A percentile compares a stretch with the other conserved stretches of the same genome.
Conservation (phyloP, 768 basidiomycete genomes). For the Lactifluus subvellereus region DNA sequence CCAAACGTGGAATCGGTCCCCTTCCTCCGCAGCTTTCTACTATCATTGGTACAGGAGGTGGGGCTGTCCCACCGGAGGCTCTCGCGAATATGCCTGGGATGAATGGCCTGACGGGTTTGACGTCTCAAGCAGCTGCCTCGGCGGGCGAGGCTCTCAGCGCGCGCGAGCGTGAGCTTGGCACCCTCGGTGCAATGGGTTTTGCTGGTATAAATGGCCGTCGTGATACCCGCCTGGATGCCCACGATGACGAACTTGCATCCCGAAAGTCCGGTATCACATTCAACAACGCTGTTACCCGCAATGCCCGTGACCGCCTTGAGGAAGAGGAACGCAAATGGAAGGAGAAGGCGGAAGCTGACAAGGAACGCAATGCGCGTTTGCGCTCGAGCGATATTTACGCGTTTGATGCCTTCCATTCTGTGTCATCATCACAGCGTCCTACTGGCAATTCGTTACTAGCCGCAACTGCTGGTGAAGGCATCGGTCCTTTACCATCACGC, state of each 20-base stretch:
- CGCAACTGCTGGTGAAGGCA: slow-evolving; percentile 24
- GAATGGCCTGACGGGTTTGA: slow-evolving; percentile 20
- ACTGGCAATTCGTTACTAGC: slow-evolving; percentile 31
- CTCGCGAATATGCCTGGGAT: slow-evolving; percentile 29
- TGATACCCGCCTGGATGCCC: slow-evolving; percentile 29
- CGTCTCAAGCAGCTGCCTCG: slow-evolving; percentile 6
- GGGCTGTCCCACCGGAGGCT: slow-evolving; percentile 21
- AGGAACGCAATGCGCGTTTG: slow-evolving; percentile 34
- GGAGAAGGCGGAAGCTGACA: slow-evolving; percentile 41
- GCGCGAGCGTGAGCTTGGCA: slow-evolving; percentile 45
- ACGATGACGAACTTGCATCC: slow-evolving; percentile 47
- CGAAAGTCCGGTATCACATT: slow-evolving; percentile 37
- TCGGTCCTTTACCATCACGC: slow-evolving; percentile 10
- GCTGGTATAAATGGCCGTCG: slow-evolving; percentile 26
- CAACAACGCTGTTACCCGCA: slow-evolving; percentile 40
- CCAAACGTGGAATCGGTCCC: slow-evolving; percentile 79
- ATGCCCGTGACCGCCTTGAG: slow-evolving; percentile 55
- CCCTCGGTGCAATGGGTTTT: slow-evolving; percentile 45
- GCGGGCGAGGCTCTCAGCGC: slow-evolving; percentile 32
- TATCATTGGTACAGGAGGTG: slow-evolving; percentile 24
- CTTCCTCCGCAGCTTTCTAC: slow-evolving; percentile 23
- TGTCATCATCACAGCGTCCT: slow-evolving; percentile 38
- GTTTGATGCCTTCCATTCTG: slow-evolving; percentile 77
- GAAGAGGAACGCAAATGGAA: slow-evolving; percentile 53
- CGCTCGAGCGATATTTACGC: slow-evolving; percentile 42